Conservation (phyloP, 2,329 filamentous ascomycete genomes). For the Aurifilum marmelostoma region DNA sequence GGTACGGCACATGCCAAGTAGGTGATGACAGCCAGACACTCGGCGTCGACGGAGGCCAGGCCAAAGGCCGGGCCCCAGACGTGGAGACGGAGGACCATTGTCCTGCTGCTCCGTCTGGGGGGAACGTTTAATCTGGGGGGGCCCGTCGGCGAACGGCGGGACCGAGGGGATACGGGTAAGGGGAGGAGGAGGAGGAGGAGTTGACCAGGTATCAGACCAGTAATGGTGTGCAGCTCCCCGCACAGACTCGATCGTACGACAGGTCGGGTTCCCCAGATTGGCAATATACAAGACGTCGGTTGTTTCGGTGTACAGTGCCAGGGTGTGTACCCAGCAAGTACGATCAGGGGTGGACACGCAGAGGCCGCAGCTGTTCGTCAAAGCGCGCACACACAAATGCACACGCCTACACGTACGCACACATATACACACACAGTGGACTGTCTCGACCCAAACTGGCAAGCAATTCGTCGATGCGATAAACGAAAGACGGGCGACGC, state of each 20-base stretch:
- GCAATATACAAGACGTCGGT: neutral
- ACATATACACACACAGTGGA: no score
- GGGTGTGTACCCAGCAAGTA: neutral
- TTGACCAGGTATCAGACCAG: neutral
- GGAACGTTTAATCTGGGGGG: neutral
- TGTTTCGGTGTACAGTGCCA: neutral
- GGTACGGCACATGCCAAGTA: conserved; percentile 70
- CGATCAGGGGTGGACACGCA: neutral
- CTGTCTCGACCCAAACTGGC: neutral
- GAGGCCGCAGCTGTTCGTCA: neutral
- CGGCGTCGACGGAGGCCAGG: conserved; percentile 86
- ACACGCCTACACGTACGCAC: no score
- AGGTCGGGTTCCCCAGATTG: neutral
- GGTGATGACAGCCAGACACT: conserved; percentile 83
- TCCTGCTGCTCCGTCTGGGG: neutral
- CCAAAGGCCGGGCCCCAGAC: conserved; percentile 90
- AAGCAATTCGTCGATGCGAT: neutral
- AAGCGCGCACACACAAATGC: no score
- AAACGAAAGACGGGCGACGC: neutral
- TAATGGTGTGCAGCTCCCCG: neutral
- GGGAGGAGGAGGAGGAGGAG: neutral
- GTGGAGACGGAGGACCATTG: conserved; percentile 71
- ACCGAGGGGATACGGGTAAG: neutral
- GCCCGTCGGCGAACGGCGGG: neutral
- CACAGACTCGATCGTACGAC: conserved; percentile 2